Evolutionary conservation across 2,329 filamentous ascomycete species (phyloP), one percentile per base, ranked within the genome.

Genomic region (Colletotrichum sp.): DNA sequence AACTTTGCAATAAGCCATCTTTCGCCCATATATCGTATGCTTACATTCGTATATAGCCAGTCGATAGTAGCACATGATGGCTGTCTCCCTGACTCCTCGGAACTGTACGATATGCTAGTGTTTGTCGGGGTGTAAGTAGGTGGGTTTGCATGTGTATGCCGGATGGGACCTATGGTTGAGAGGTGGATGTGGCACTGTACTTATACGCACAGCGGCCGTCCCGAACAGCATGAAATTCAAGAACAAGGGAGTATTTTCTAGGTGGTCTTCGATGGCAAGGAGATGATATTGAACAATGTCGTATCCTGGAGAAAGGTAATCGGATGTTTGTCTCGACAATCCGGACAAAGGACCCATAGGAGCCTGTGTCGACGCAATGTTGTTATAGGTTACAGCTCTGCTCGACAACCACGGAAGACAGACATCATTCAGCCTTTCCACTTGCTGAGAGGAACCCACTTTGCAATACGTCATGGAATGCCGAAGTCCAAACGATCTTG

Each of bases 401-500:
- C 22, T 19, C 13, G 57, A 30, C 15, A 32, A 52, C 32, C n/a
- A 68, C 19, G 27, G 13, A 36, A 36, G 60, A 11, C n/a, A 27
- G 30, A 39, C 12, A 22, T 22, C 32, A 32, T 12, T n/a, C 32
- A 11, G 32, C 30, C 15, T 61, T 28, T 32, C n/a, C 27, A 6
- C 4, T 57, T 22, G 39, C 57, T 27, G 8, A 52, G 16, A 76
- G 65, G 16, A 67, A 68, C 4, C 61, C 52, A 27, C 66, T 75
- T 30, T 64, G 34, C 22, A 72, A 28, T 28, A 81, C 68, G 60
- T 84, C 82, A n/a, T 80, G 76, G 64, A 81, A 84, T 60, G 80
- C 78, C 16, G 79, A 79, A 28, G 81, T 79, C 82, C 82, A 84
- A 5, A 78, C 77, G 16, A 84, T 77, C 6, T 71, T 74, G 63